Conservation (phyloP, 148 eudicot genomes). For the Vaccinium darrowii region DNA sequence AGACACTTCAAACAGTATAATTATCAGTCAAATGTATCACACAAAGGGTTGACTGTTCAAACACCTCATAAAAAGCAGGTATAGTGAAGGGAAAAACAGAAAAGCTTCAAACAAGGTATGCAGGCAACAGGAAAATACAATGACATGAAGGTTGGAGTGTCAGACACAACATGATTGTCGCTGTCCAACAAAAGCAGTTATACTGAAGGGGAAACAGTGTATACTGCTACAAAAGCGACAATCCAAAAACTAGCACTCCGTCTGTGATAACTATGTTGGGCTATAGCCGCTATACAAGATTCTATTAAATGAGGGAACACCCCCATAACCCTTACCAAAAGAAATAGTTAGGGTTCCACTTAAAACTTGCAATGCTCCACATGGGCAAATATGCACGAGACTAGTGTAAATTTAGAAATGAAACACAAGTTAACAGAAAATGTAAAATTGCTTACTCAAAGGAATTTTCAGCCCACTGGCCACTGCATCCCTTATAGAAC, state of each 20-base stretch:
- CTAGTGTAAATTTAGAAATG: not conserved
- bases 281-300: not conserved
- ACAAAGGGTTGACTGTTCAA: not conserved
- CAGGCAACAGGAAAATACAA: not conserved
- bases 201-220: not conserved
- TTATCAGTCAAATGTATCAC: slow-evolving; percentile 3
- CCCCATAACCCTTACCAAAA: not conserved
- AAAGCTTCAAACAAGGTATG: not conserved
- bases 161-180: not conserved
- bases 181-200: not conserved
- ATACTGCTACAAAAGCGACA: not conserved
- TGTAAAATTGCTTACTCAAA: slow-evolving; percentile 51
- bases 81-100: not conserved
- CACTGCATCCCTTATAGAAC: slow-evolving; percentile 56
- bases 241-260: not conserved
- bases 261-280: not conserved
- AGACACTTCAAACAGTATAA: not conserved
- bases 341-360: not conserved
- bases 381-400: not conserved
- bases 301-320: not conserved
- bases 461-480: slow-evolving; percentile 73
- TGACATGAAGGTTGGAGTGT: not conserved
- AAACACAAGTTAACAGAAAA: not conserved
- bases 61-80: slow-evolving; percentile 5
- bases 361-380: slow-evolving; percentile 1